Percentiles rank a stretch among this genome's conserved stretches.
Conservation (phyloP, 371 early-diverging fungal genomes). For the Nematocida minor region DNA sequence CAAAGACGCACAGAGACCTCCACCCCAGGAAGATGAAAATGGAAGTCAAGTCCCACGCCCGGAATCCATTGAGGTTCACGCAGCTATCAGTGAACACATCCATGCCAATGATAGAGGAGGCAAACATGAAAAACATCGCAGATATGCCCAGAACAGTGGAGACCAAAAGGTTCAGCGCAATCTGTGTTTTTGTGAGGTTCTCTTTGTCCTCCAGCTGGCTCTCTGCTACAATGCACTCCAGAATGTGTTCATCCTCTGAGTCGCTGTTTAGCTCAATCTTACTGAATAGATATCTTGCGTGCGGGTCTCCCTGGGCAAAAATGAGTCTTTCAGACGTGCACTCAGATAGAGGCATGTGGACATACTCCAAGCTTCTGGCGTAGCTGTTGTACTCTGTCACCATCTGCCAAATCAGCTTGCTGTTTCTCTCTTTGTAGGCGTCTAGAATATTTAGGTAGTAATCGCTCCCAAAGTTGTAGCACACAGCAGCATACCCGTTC, state of each 20-base stretch:
- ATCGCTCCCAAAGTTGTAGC: not conserved
- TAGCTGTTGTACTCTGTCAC: not conserved
- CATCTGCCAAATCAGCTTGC: not conserved
- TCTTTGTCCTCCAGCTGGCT: not conserved
- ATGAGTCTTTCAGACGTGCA: not conserved
- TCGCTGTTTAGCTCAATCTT: not conserved
- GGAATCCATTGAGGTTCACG: not conserved
- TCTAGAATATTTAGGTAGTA: not conserved
- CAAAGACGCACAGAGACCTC: not conserved
- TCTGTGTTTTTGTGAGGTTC: not conserved
- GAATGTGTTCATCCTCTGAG: not conserved
- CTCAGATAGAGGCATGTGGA: not conserved
- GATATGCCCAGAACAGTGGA: not conserved
- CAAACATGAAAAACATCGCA: conserved; percentile 5
- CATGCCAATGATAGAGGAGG: not conserved
- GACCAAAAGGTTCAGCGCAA: not conserved
- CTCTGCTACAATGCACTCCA: not conserved
- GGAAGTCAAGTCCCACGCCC: not conserved
- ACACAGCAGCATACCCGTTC: not conserved
- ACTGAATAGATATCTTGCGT: not conserved
- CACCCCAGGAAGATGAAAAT: not conserved
- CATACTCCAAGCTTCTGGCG: not conserved
- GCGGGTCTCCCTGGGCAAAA: not conserved
- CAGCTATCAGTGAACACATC: not conserved
- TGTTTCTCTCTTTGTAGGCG: not conserved